Conservation (phyloP, 1,139 yeast genomes). For the Candida pseudoviswanathii region DNA sequence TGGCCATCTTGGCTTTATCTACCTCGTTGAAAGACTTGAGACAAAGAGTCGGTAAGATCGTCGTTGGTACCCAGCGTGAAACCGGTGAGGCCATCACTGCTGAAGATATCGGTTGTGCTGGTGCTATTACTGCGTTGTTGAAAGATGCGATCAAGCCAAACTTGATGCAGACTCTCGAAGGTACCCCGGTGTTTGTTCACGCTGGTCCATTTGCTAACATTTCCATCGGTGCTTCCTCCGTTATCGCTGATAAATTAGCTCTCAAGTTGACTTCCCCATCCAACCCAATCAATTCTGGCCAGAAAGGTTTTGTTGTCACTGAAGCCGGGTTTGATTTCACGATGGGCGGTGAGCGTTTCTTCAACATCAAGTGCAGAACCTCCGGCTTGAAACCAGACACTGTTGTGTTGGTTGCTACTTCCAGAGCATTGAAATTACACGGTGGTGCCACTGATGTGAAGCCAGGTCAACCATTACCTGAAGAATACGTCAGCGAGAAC, state of each 20-base stretch:
- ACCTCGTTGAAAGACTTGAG: constrained; percentile 84
- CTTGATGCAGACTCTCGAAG: constrained; percentile 97
- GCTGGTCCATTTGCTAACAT: constrained; percentile 99
- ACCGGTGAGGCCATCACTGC: constrained; percentile 90
- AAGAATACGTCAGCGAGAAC: constrained; percentile 84
- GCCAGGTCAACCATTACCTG: constrained; percentile 90
- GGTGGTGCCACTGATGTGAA: constrained; percentile 99
- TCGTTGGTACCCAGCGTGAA: constrained; percentile 75
- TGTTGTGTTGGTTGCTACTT: constrained; percentile 95
- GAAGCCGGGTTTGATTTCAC: constrained; percentile 99
- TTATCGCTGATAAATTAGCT: constrained; percentile 94
- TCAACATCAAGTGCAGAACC: constrained; percentile 94
- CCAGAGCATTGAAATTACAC: constrained; percentile 93
- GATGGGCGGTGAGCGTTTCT: constrained; percentile 98
- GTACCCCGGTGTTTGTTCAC: constrained; percentile 96
- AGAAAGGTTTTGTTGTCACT: constrained; percentile 90
- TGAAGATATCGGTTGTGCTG: constrained; percentile 96
- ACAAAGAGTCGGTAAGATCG: constrained; percentile 87
- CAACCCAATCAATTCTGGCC: constrained; percentile 65
- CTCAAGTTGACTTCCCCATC: constrained; percentile 69
- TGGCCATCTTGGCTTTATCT: constrained; percentile 93
- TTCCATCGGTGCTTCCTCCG: constrained; percentile 94
- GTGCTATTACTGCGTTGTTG: constrained; percentile 92
- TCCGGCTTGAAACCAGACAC: constrained; percentile 91
- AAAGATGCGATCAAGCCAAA: constrained; percentile 98